Conservation (phyloP, 83 land plant genomes). For the Larix sibirica region DNA sequence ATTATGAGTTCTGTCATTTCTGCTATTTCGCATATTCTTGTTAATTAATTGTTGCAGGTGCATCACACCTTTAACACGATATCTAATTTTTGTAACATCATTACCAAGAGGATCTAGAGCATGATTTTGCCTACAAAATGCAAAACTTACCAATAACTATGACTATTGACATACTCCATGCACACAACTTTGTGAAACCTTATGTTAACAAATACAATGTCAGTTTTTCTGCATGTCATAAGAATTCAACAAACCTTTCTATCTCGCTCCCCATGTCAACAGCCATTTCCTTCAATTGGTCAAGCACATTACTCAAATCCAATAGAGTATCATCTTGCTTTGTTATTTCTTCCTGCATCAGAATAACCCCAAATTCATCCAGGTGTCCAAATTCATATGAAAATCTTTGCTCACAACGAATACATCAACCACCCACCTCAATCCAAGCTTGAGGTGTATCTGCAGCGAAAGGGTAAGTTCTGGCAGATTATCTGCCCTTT, state of each 20-base stretch:
- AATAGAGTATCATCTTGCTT: slow-evolving; percentile 90
- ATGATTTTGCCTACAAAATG: too few species aligned
- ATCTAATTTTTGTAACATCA: too few species aligned
- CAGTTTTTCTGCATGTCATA: too few species aligned
- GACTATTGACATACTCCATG: too few species aligned
- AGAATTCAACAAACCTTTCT: slow-evolving; percentile 49
- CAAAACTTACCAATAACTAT: too few species aligned
- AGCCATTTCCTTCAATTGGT: slow-evolving; percentile 87
- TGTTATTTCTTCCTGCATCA: slow-evolving; percentile 62
- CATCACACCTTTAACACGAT: too few species aligned
- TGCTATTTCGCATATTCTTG: too few species aligned
- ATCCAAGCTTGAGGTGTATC: slow-evolving; percentile 49
- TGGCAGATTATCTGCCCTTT: slow-evolving; percentile 27
- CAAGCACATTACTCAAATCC: slow-evolving; percentile 80
- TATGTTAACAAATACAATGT: too few species aligned
- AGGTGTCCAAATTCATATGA: background rate
- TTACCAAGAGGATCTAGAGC: too few species aligned
- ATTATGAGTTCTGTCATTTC: too few species aligned
- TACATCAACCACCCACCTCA: slow-evolving; percentile 48
- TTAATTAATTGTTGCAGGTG: too few species aligned
- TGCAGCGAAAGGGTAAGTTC: slow-evolving; percentile 34
- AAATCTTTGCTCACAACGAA: background rate
- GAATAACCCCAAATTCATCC: background rate
- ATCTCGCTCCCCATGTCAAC: slow-evolving; percentile 92
- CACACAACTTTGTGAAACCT: too few species aligned